Percentiles rank a stretch among this genome's conserved stretches.
Conservation (phyloP, 331 rosid genomes). For the Acacia concinna region DNA sequence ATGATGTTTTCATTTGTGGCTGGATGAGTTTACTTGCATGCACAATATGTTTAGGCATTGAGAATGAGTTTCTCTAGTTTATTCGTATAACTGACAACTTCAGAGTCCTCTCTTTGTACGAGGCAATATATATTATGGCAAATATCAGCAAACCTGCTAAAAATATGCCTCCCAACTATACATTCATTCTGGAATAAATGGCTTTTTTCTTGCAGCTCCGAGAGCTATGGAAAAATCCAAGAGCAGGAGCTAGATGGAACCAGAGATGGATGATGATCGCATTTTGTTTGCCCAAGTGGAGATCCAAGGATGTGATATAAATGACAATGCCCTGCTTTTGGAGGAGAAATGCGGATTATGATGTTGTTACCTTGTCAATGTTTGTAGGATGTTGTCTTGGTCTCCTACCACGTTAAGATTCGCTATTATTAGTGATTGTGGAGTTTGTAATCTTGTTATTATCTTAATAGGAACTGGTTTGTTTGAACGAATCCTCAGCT, state of each 20-base stretch:
- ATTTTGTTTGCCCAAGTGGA: conserved; percentile 31
- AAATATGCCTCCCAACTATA: not conserved
- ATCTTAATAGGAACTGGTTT: conserved; percentile 37
- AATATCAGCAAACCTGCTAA: not conserved
- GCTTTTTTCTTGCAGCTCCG: conserved; percentile 60
- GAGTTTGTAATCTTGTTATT: conserved; percentile 58
- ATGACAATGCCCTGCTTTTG: conserved; percentile 36
- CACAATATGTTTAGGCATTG: not conserved
- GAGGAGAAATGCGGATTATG: conserved; percentile 35
- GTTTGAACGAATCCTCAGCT: conserved; percentile 35
- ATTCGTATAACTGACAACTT: not conserved
- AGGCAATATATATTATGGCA: not conserved
- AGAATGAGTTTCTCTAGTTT: not conserved
- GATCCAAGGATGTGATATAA: conserved; percentile 21
- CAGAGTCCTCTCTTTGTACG: not conserved
- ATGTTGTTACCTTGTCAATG: conserved; percentile 40
- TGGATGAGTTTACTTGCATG: not conserved
- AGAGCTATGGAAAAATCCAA: conserved; percentile 83
- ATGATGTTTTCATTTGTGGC: not conserved
- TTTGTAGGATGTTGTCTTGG: conserved; percentile 35
- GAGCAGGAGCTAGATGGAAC: conserved; percentile 51
- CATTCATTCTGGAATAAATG: not conserved
- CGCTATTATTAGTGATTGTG: conserved; percentile 55
- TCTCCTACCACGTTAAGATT: conserved; percentile 30
- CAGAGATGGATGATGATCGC: conserved; percentile 33